These are phyloP conservation scores for Pyrenochaeta sp. DNA, from an alignment of 2,329 filamentous ascomycete genomes.

Conservation along the genomic window DNA sequence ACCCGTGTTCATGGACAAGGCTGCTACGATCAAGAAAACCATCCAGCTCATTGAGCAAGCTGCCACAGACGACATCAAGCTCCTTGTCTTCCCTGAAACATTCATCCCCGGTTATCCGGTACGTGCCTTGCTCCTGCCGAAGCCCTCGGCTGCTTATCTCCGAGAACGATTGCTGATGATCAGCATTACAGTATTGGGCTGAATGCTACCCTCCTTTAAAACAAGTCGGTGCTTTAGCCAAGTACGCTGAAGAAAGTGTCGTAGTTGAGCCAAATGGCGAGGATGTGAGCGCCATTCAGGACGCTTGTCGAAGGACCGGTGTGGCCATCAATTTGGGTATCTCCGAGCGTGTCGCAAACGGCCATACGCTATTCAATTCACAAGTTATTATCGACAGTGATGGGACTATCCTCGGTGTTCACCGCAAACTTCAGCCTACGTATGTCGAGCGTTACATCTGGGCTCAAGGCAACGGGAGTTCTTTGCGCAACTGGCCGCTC, in stretches of 20 bases:
- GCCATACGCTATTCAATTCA: conserved; percentile 49
- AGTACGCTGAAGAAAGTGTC: conserved; percentile 48
- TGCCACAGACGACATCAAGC: conserved; percentile 36
- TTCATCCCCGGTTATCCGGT: conserved; percentile 50
- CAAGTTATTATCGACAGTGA: conserved; percentile 46
- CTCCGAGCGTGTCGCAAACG: conserved; percentile 44
- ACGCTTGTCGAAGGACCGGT: conserved; percentile 41
- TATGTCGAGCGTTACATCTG: conserved; percentile 47
- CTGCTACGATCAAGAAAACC: conserved; percentile 44
- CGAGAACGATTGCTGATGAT: conserved; percentile 14
- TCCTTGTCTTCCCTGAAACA: conserved; percentile 49
- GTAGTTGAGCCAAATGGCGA: conserved; percentile 43
- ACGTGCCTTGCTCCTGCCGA: conserved; percentile 6
- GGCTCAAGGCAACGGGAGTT: conserved; percentile 47
- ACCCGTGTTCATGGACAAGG: conserved; percentile 51
- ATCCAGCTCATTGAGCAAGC: conserved; percentile 46
- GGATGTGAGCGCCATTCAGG: conserved; percentile 43
- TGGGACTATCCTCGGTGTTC: conserved; percentile 47
- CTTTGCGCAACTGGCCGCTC: conserved; percentile 41
- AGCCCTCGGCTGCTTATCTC: conserved; percentile 2
- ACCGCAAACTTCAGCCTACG: conserved; percentile 51
- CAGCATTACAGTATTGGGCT: conserved; percentile 40
- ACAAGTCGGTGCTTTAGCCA: conserved; percentile 42
- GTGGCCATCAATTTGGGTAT: conserved; percentile 48
- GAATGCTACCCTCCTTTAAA: conserved; percentile 49